A percentile compares a stretch with the other conserved stretches of the same genome.
Conservation (phyloP, 2,329 filamentous ascomycete genomes). For the Pseudogymnoascus sp. region DNA sequence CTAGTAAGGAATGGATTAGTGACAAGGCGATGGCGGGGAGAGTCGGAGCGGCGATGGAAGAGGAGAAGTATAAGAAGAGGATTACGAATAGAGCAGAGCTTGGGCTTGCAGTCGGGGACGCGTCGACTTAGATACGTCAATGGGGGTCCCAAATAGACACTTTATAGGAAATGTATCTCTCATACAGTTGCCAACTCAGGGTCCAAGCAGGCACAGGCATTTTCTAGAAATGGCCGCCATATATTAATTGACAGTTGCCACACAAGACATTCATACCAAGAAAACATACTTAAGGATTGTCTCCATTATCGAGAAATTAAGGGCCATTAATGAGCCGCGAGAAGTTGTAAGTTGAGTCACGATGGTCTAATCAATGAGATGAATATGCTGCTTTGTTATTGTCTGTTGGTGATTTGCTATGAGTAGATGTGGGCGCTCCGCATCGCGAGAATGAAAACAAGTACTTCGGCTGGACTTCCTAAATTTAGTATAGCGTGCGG, state of each 20-base stretch:
- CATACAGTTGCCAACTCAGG: not conserved
- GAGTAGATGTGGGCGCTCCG: not conserved
- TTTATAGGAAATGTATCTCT: not conserved
- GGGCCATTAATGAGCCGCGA: not conserved
- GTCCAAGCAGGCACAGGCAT: not conserved
- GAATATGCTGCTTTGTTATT: not conserved
- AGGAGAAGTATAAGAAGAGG: slow-evolving; percentile 7
- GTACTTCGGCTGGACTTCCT: not conserved
- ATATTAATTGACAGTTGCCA: not conserved
- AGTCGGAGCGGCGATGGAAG: not conserved
- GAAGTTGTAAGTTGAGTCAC: not conserved
- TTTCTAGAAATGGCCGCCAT: not conserved
- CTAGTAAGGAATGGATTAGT: slow-evolving; percentile 21
- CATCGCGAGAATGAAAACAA: not conserved
- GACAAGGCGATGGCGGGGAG: slow-evolving; percentile 8
- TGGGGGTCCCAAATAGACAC: not conserved
- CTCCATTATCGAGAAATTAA: not conserved
- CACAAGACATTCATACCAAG: not conserved
- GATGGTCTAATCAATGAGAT: not conserved
- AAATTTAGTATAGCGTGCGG: not conserved
- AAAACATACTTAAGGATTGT: not conserved
- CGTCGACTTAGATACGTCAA: not conserved
- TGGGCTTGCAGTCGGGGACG: not conserved
- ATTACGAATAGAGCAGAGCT: slow-evolving; percentile 2
- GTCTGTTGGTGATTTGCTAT: not conserved